Base-by-base conservation (phyloP, 1,139 yeast genomes). In the Pichiaceae sp. region DNA sequence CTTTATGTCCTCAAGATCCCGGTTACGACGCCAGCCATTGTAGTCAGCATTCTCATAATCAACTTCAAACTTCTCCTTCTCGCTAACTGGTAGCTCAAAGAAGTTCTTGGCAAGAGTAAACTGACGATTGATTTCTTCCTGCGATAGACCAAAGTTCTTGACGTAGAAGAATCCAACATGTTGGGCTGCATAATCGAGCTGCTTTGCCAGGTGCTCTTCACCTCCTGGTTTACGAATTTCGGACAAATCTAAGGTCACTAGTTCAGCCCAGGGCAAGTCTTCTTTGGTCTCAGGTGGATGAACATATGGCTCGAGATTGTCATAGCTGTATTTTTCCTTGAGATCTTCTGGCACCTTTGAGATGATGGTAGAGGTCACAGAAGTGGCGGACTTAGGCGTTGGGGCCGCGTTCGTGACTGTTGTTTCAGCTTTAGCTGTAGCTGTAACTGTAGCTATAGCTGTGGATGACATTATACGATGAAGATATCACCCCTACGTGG, bases 251-350 rank as follows among this genome's bases (percentile, higher is more conserved):
- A 61, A 42, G 1, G 52, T 46, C 0, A 51, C 51, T 29, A 61
- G 47, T 11, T 59, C 59, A 1, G 66, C 66, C 61, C 63, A 61
- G 33, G 59, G 62, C 24, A 61, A 49, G 4, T 47, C 35, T 21
- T 57, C 49, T 17, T 42, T 35, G 6, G 66, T 61, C 38, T 53
- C 57, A 7, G 42, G 38, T 12, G 25, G 25, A 21, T 21, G 25
- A 12, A 21, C 25, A 12, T 21, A 21, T 8, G 25, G 25, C 25
- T 21, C 25, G 25, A 21, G 25, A 8, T 21, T 21, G 25, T 21
- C 25, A 12, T 21, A 21, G 25, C 12, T 12, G 25, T 21, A 21
- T 21, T 21, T n/a, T n/a, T n/a, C n/a, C n/a, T n/a, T n/a, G n/a
- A n/a, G n/a, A n/a, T n/a, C n/a, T 17, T 9, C 5, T 19, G 7